phyloP scores from a whole-genome alignment of 495 filamentous ascomycete genomes.

The Hyaloscypha finlandica region DNA sequence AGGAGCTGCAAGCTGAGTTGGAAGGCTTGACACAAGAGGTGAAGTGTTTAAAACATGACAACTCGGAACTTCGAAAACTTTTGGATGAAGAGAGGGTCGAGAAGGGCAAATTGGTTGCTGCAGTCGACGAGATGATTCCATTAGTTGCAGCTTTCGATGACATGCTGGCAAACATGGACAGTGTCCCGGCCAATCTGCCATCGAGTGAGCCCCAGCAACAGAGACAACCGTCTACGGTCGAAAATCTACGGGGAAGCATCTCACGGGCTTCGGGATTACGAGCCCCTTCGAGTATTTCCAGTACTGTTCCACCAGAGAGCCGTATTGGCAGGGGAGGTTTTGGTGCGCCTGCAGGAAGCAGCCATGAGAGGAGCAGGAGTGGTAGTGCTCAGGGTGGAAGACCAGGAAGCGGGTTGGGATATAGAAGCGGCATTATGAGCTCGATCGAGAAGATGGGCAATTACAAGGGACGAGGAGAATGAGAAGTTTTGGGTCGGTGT shows the following conservation, averaged over 20 bases:
- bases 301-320: constrained; percentile 35
- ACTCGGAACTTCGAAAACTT: constrained; percentile 61
- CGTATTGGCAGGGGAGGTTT: constrained; percentile 43
- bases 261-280: constrained; percentile 44
- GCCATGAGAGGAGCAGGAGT: constrained; percentile 46
- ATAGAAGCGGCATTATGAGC: constrained; percentile 60
- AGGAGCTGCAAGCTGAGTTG: constrained; percentile 64
- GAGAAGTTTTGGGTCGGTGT: constrained; percentile 2
- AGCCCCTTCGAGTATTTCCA: constrained; percentile 39
- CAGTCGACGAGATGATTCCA: constrained; percentile 86
- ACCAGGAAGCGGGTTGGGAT: constrained; percentile 42
- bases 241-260: constrained; percentile 30
- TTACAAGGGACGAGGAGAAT: constrained; percentile 36
- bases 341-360: constrained; percentile 24
- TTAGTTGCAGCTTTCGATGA: constrained; percentile 41
- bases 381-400: constrained; percentile 25
- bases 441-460: constrained; percentile 72
- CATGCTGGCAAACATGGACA: constrained; percentile 28
- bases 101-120: constrained; percentile 90
- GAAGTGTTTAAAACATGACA: constrained; percentile 62
- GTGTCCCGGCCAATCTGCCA: constrained; percentile 1
- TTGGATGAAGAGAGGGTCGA: constrained; percentile 81
- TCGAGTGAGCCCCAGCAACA: not conserved
- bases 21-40: constrained; percentile 72
- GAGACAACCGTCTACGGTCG: constrained; percentile 5